Percentiles rank a stretch among this genome's conserved stretches.
phyloP scores from a whole-genome alignment of 164 flowering plant genomes.

The Liriodendron chinense region DNA sequence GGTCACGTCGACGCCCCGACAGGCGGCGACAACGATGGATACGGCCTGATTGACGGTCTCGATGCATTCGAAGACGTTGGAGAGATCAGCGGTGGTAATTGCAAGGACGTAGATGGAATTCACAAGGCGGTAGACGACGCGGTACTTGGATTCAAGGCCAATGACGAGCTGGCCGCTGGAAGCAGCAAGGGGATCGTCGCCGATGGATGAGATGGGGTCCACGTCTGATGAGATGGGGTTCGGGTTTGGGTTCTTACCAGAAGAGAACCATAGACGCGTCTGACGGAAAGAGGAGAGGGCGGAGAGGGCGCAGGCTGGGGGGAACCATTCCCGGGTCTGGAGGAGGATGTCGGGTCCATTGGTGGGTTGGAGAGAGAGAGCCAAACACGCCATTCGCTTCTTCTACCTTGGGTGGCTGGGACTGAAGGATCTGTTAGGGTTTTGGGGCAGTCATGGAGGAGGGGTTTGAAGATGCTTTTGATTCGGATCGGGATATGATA shows the following conservation, averaged over 20 bases:
- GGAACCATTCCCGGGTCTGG: constrained; percentile 98
- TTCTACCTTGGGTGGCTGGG: not conserved
- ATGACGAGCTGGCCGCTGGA: constrained; percentile 89
- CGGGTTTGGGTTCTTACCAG: constrained; percentile 17
- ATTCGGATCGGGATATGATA: not conserved
- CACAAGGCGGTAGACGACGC: constrained; percentile 89
- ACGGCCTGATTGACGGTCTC: constrained; percentile 89
- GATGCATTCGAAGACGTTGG: constrained; percentile 90
- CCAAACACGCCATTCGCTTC: constrained; percentile 75
- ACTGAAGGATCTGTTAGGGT: not conserved
- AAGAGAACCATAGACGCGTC: constrained; percentile 64
- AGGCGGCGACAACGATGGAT: constrained; percentile 81
- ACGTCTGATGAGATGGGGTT: not conserved
- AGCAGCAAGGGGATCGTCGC: constrained; percentile 93
- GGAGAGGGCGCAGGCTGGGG: constrained; percentile 87
- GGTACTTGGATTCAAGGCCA: constrained; percentile 82
- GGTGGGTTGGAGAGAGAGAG: constrained; percentile 81
- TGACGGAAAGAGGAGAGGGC: constrained; percentile 83
- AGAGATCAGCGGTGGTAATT: constrained; percentile 62
- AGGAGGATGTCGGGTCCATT: constrained; percentile 89
- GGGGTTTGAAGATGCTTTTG: not conserved
- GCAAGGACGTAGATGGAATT: constrained; percentile 85
- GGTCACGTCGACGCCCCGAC: constrained; percentile 95
- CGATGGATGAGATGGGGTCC: constrained; percentile 35
- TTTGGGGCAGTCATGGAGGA: not conserved